phyloP scores from a whole-genome alignment of 2,329 filamentous ascomycete species.

The Trichoderma citrinoviride region DNA sequence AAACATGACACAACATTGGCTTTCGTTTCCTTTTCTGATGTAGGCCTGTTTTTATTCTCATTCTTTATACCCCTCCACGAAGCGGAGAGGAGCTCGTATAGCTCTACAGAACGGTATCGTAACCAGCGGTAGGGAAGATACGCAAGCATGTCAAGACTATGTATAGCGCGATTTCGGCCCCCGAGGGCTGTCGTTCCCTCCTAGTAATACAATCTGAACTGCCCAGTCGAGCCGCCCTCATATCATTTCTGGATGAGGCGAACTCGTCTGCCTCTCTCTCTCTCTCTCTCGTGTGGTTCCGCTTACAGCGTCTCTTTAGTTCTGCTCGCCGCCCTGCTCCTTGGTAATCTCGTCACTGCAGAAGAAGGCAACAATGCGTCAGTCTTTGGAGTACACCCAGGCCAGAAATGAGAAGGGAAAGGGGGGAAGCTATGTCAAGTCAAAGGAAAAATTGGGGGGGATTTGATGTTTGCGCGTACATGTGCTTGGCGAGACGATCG shows the following conservation, averaged over 20 bases:
- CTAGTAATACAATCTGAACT: constrained; percentile 2
- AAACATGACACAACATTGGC: constrained; percentile 20
- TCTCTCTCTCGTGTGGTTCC: not conserved
- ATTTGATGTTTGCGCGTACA: constrained; percentile 58
- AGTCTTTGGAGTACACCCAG: not conserved
- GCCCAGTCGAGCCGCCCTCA: not conserved
- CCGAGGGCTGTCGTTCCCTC: not conserved
- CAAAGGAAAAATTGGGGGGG: not conserved
- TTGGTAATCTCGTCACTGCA: constrained; percentile 73
- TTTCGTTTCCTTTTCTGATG: constrained; percentile 1
- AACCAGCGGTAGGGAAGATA: constrained; percentile 21
- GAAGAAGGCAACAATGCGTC: constrained; percentile 22
- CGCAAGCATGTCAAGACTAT: not conserved
- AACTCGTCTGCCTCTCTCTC: constrained; percentile 19
- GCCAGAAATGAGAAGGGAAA: too few species aligned
- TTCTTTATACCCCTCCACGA: not conserved
- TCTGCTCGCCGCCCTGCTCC: constrained; percentile 65
- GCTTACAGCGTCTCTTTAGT: constrained; percentile 41
- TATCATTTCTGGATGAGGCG: not conserved
- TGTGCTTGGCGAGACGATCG: constrained; percentile 79
- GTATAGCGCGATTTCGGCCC: not conserved
- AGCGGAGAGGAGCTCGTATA: constrained; percentile 28
- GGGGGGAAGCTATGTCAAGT: too few species aligned
- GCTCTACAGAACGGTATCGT: constrained; percentile 40
- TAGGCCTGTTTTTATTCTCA: not conserved